Conservation (phyloP, 1,284 basidiomycete species). For the Ceratobasidium sp. region DNA sequence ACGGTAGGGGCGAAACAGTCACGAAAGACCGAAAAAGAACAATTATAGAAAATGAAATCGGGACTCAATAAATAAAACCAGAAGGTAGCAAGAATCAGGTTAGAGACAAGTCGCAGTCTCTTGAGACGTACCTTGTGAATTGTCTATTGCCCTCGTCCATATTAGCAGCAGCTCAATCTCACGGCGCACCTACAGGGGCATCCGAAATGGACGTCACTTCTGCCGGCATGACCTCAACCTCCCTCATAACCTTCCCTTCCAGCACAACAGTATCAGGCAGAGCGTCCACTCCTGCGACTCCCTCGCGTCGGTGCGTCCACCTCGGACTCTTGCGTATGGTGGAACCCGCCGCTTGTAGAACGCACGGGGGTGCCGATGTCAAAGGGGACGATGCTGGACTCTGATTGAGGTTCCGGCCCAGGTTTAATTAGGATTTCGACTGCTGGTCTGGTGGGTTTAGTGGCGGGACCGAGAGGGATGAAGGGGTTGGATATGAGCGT, state of each 20-base stretch:
- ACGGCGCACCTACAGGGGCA: too few relatives aligned
- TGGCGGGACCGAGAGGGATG: slow-evolving; percentile 21
- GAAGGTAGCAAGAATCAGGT: too few relatives aligned
- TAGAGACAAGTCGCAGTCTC: too few relatives aligned
- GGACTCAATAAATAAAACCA: too few relatives aligned
- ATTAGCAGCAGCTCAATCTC: slow-evolving; percentile 21
- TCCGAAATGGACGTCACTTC: too few relatives aligned
- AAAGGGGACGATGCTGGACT: background rate
- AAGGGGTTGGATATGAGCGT: slow-evolving; percentile 21
- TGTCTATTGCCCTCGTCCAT: too few relatives aligned
- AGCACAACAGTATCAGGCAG: too few relatives aligned
- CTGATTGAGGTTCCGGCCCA: slow-evolving; percentile 1
- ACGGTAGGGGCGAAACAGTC: too few relatives aligned
- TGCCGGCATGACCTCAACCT: slow-evolving; percentile 48
- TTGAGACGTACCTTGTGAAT: too few relatives aligned
- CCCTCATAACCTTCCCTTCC: slow-evolving; percentile 52
- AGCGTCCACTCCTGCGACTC: slow-evolving; percentile 32
- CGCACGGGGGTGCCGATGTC: background rate
- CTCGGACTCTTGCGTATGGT: slow-evolving; percentile 37
- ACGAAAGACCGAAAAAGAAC: too few relatives aligned
- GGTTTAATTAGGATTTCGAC: background rate
- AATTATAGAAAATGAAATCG: too few relatives aligned
- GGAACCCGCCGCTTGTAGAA: slow-evolving; percentile 13
- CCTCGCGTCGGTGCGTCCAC: slow-evolving; percentile 51
- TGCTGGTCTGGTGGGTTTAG: slow-evolving; percentile 8